A percentile compares a stretch with the other conserved stretches of the same genome.
Evolutionary conservation across 805 yeast genomes (phyloP).

Genomic region (Pichia membranifaciens): DNA sequence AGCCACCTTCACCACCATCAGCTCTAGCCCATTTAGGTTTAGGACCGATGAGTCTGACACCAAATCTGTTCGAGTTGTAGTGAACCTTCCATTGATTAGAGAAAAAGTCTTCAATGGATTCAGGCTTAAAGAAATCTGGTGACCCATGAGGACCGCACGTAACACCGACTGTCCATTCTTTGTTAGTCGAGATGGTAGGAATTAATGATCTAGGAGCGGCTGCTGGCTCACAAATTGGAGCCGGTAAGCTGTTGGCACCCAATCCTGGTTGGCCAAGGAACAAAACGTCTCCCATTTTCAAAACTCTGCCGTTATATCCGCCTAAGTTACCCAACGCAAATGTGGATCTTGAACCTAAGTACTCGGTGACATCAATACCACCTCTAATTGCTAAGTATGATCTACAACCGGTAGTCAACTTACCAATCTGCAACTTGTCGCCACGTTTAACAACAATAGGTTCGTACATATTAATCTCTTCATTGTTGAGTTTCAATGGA

Average conservation of each 20-base stretch:
- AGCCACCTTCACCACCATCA: slow-evolving; percentile 97
- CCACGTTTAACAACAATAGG: slow-evolving; percentile 72
- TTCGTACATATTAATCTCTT: slow-evolving; percentile 53
- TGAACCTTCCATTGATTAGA: slow-evolving; percentile 85
- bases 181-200: slow-evolving; percentile 44
- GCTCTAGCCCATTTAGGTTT: slow-evolving; percentile 95
- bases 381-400: slow-evolving; percentile 86
- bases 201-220: slow-evolving; percentile 50
- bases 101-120: slow-evolving; percentile 72
- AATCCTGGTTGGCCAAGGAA: slow-evolving; percentile 76
- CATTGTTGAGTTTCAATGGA: slow-evolving; percentile 60
- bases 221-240: slow-evolving; percentile 61
- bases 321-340: slow-evolving; percentile 92
- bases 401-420: slow-evolving; percentile 77
- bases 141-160: slow-evolving; percentile 98
- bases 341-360: slow-evolving; percentile 93
- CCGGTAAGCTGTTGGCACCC: slow-evolving; percentile 62
- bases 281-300: slow-evolving; percentile 88
- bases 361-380: slow-evolving; percentile 90
- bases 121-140: slow-evolving; percentile 85
- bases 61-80: slow-evolving; percentile 94
- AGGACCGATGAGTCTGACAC: slow-evolving; percentile 91
- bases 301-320: slow-evolving; percentile 88
- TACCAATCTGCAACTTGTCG: slow-evolving; percentile 75
- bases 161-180: slow-evolving; percentile 81